Base-by-base conservation (phyloP, 1,284 basidiomycete genomes). In the Neonothopanus nambi region DNA sequence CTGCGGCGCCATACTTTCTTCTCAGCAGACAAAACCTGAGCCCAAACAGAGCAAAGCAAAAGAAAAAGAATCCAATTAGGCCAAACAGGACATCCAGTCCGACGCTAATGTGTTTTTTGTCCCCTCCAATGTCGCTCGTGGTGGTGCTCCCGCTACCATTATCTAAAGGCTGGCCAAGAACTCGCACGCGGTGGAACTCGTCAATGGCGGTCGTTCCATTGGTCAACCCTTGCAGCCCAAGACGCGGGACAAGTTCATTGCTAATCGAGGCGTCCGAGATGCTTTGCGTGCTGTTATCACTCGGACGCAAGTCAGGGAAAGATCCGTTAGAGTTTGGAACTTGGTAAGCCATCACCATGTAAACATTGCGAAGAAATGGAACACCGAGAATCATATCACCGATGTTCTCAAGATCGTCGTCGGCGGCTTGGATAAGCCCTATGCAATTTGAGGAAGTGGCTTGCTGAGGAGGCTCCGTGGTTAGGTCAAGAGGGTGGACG, bases 321-420 rank as follows among this genome's bases (percentile, higher is more conserved):
- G 61, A 61, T 5, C 84, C 84, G 21, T 74, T 60, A 0, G 67
- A 23, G 43, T 71, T 61, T 2, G 84, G 83, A 0, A 63, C 56
- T 46, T 79, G 73, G 64, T 84, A 88, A 0, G 83, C 83, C 77
- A 89, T 78, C 57, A 89, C 87, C 18, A 80, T 82, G 65, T 90
- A 91, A 3, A 81, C 77, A 61, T 82, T 89, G 9, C 87, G 78
- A 60, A 91, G 71, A 65, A 90, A 91, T 0, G 88, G 84, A 0
- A 89, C 84, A 24, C 88, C 89, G 40, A 89, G 80, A 51, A 87
- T 75, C 69, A 89, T 81, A 64, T 89, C 87, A 0, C 78, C 79
- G 24, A 80, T 68, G 11, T 56, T 61, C 2, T 72, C 61, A 40
- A 86, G 74, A 7, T 65, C 57, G 5, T 62, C 58, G 42, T 79